Conservation (phyloP, 176 grass and related monocot genomes). For the Phragmites australis region DNA sequence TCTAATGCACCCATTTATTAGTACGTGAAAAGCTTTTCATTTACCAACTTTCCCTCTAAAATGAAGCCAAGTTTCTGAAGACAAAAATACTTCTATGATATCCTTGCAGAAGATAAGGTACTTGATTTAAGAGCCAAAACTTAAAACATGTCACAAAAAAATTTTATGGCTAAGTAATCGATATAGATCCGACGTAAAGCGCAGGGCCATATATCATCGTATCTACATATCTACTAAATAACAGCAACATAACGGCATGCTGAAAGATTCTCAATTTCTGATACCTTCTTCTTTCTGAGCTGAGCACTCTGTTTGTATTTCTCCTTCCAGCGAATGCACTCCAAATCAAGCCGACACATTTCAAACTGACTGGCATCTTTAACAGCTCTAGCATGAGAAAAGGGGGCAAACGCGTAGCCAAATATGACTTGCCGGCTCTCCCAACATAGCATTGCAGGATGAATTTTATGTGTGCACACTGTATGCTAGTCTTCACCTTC, state of each 20-base stretch:
- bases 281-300: not conserved
- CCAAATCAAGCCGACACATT: not conserved
- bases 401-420: conserved; percentile 75
- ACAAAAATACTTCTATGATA: not conserved
- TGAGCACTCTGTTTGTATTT: not conserved
- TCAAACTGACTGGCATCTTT: conserved; percentile 27
- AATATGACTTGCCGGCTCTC: conserved; percentile 45
- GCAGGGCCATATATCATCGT: not conserved
- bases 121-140: not conserved
- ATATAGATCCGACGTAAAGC: not conserved
- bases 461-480: too few relatives aligned
- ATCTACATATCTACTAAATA: not conserved
- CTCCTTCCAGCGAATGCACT: not conserved
- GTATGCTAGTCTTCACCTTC: not conserved
- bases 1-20: not conserved
- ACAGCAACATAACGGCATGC: not conserved
- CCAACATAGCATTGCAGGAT: too few relatives aligned
- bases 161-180: not conserved
- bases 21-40: too few relatives aligned
- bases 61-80: not conserved
- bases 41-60: not conserved
- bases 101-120: not conserved
- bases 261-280: not conserved
- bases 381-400: conserved; percentile 58
- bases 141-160: not conserved